A percentile compares a stretch with the other conserved stretches of the same genome.
Evolutionary conservation across 495 filamentous ascomycete species (phyloP).

Genomic region (Lasiosphaeria miniovina): DNA sequence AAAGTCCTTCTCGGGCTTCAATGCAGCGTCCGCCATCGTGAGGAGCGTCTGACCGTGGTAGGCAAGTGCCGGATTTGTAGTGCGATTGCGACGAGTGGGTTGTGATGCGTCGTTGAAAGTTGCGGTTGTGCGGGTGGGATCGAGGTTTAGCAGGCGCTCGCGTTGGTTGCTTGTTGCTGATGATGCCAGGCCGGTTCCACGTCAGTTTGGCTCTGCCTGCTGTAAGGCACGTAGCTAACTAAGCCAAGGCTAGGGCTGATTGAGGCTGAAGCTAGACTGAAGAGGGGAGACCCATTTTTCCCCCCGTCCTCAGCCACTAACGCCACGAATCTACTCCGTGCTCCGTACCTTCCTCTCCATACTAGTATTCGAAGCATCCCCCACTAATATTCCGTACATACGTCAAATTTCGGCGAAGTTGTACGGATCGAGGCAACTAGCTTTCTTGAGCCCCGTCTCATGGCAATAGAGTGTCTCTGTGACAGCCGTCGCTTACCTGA

Average conservation of each 20-base stretch:
- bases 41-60: slow-evolving; percentile 5
- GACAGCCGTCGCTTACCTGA: too few relatives aligned
- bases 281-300: not conserved
- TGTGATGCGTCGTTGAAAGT: not conserved
- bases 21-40: slow-evolving; percentile 47
- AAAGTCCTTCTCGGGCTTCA: slow-evolving; percentile 69
- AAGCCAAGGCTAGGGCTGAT: not conserved
- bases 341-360: too few relatives aligned
- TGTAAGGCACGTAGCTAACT: not conserved
- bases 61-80: not conserved
- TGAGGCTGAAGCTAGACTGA: slow-evolving; percentile 9
- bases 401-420: too few relatives aligned
- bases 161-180: not conserved
- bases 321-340: too few relatives aligned
- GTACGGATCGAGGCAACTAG: too few relatives aligned
- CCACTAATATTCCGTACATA: too few relatives aligned
- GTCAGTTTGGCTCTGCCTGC: slow-evolving; percentile 25
- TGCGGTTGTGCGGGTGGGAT: not conserved
- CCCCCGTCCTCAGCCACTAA: not conserved
- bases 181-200: slow-evolving; percentile 8
- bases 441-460: too few relatives aligned
- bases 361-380: too few relatives aligned
- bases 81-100: not conserved
- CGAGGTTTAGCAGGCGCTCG: not conserved
- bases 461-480: too few relatives aligned